These are phyloP conservation scores for Oryza brachyantha DNA, from an alignment of 176 grass and related monocot species.

Conservation along the genomic window DNA sequence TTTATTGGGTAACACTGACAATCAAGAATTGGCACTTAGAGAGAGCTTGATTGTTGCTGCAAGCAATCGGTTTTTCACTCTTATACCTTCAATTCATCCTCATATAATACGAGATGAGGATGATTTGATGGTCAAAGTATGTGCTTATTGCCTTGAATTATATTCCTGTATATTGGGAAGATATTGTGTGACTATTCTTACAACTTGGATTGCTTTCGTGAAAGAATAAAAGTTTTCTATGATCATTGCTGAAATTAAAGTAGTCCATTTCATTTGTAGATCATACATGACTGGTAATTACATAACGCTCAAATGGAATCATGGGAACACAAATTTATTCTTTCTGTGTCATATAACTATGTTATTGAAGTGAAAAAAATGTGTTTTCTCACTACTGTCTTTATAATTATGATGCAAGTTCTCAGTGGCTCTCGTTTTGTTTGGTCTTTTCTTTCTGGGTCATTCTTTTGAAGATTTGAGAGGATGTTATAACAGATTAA, in stretches of 20 bases:
- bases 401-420: slow-evolving; percentile 15
- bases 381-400: not conserved
- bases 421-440: not conserved
- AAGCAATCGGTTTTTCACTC: slow-evolving; percentile 90
- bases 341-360: not conserved
- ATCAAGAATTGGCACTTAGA: slow-evolving; percentile 61
- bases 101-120: slow-evolving; percentile 71
- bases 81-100: slow-evolving; percentile 96
- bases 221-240: not conserved
- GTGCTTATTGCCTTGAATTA: slow-evolving; percentile 12
- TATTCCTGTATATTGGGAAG: slow-evolving; percentile 17
- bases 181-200: not conserved
- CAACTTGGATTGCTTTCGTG: not conserved
- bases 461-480: not conserved
- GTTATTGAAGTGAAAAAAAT: not conserved
- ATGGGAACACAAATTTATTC: not conserved
- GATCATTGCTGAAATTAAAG: not conserved
- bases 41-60: slow-evolving; percentile 87
- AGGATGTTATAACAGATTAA: slow-evolving; percentile 1
- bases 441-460: not conserved
- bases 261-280: not conserved
- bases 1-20: slow-evolving; percentile 50
- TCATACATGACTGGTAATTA: not conserved
- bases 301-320: not conserved
- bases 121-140: slow-evolving; percentile 81